These are phyloP conservation scores for Balakata baccata DNA, from an alignment of 345 rosid species.

Conservation along the genomic window DNA sequence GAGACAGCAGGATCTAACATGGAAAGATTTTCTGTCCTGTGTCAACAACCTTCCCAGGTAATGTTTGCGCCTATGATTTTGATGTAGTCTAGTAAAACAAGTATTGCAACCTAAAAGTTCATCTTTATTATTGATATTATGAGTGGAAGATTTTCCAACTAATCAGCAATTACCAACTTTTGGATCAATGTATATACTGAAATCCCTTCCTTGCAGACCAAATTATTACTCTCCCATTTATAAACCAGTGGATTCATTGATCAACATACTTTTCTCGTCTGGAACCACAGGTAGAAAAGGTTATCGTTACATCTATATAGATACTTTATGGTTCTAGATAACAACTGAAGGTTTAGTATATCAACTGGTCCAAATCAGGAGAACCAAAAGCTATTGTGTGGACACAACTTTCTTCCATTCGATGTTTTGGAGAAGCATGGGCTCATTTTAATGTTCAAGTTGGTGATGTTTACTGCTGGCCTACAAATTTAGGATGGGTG, in stretches of 20 bases:
- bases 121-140: background rate
- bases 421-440: constrained; percentile 65
- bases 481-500: constrained; percentile 96
- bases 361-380: constrained; percentile 40
- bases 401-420: constrained; percentile 81
- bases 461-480: constrained; percentile 76
- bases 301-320: background rate
- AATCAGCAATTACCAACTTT: background rate
- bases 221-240: constrained; percentile 45
- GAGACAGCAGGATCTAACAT: constrained; percentile 65
- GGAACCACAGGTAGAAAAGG: constrained; percentile 74
- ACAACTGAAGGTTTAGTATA: constrained; percentile 9
- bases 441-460: constrained; percentile 52
- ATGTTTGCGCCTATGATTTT: background rate
- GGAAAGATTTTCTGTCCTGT: constrained; percentile 60
- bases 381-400: constrained; percentile 96
- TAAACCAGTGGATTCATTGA: constrained; percentile 51
- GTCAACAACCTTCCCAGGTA: constrained; percentile 48
- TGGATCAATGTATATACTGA: too few species aligned
- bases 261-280: constrained; percentile 86
- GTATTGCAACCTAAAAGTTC: background rate
- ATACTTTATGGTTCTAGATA: background rate
- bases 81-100: background rate
- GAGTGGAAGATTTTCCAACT: background rate
- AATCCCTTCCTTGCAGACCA: constrained; percentile 32